phyloP scores from a whole-genome alignment of 208 protist genomes.

The Herpetomonas samuelpessoai region DNA sequence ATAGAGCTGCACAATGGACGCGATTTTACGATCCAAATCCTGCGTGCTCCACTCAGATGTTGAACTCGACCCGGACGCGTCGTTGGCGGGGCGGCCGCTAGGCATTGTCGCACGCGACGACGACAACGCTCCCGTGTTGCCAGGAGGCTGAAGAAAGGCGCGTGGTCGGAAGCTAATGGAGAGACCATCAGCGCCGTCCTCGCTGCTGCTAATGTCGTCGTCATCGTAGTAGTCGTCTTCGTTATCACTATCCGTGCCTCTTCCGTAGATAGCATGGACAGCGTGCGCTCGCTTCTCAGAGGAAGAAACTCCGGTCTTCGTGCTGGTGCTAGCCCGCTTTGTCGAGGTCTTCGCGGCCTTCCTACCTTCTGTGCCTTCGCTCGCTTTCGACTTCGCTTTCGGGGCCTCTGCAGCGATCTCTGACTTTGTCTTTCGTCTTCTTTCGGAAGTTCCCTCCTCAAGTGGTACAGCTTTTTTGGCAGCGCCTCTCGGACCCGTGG shows the following conservation, averaged over 20 bases:
- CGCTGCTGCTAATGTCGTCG: neutral
- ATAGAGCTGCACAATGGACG: constrained; percentile 73
- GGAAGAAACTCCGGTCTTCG: neutral
- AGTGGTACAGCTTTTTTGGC: constrained; percentile 12
- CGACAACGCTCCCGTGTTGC: constrained; percentile 11
- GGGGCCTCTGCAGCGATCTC: neutral
- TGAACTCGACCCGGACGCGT: neutral
- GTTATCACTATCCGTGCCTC: constrained; percentile 15
- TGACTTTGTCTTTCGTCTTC: neutral
- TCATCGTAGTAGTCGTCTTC: constrained; percentile 18
- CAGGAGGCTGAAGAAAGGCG: neutral
- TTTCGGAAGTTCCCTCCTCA: too few relatives aligned
- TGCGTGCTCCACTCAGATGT: constrained; percentile 18
- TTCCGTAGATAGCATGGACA: too few relatives aligned
- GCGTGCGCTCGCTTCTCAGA: too few relatives aligned
- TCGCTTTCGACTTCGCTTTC: neutral
- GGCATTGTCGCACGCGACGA: constrained; percentile 14
- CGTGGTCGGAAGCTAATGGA: constrained; percentile 2
- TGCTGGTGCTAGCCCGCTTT: neutral
- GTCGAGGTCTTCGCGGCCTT: neutral
- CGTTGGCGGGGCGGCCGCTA: neutral
- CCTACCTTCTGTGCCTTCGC: too few relatives aligned
- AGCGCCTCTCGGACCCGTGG: neutral
- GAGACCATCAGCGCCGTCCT: neutral
- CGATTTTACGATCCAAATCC: constrained; percentile 58